A percentile compares a stretch with the other conserved stretches of the same genome.
Conservation (phyloP, 2,329 filamentous ascomycete species). For the Phialophora expanda region DNA sequence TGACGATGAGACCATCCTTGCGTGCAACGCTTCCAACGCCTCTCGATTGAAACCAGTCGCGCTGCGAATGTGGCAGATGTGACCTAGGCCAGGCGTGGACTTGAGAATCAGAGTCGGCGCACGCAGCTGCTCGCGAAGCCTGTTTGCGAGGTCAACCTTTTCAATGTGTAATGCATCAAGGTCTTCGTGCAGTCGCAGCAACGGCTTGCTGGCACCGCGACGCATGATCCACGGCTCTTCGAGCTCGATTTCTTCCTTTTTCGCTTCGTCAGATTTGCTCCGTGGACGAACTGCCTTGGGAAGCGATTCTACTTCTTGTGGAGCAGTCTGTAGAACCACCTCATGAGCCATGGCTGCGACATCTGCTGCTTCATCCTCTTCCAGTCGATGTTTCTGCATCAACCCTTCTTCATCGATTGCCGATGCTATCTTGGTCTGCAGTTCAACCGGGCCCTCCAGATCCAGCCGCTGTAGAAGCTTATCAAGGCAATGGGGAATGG, state of each 20-base stretch:
- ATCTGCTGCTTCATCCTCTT: slow-evolving; percentile 72
- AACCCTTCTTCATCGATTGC: slow-evolving; percentile 94
- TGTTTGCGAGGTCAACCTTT: slow-evolving; percentile 65
- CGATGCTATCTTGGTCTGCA: slow-evolving; percentile 72
- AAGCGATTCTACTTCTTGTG: slow-evolving; percentile 60
- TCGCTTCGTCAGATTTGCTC: slow-evolving; percentile 40
- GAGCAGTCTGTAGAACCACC: slow-evolving; percentile 70
- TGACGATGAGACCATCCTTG: slow-evolving; percentile 72
- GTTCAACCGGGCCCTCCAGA: slow-evolving; percentile 67
- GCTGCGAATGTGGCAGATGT: slow-evolving; percentile 82
- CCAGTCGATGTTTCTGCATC: slow-evolving; percentile 75
- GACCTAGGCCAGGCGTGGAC: slow-evolving; percentile 85
- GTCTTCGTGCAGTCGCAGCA: slow-evolving; percentile 70
- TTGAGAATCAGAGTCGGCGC: slow-evolving; percentile 74
- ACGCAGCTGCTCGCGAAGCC: slow-evolving; percentile 65
- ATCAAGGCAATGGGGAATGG: slow-evolving; percentile 37
- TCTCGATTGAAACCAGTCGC: slow-evolving; percentile 63
- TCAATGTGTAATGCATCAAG: slow-evolving; percentile 66
- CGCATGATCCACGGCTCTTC: slow-evolving; percentile 69
- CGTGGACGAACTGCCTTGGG: slow-evolving; percentile 56
- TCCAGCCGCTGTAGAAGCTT: slow-evolving; percentile 64
- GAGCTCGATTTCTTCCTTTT: slow-evolving; percentile 46
- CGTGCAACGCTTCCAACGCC: slow-evolving; percentile 51
- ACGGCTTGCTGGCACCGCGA: slow-evolving; percentile 66
- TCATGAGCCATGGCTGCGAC: slow-evolving; percentile 76